Evolutionary conservation across 116 monocot genomes (phyloP).

Genomic region (Posidonia oceanica): DNA sequence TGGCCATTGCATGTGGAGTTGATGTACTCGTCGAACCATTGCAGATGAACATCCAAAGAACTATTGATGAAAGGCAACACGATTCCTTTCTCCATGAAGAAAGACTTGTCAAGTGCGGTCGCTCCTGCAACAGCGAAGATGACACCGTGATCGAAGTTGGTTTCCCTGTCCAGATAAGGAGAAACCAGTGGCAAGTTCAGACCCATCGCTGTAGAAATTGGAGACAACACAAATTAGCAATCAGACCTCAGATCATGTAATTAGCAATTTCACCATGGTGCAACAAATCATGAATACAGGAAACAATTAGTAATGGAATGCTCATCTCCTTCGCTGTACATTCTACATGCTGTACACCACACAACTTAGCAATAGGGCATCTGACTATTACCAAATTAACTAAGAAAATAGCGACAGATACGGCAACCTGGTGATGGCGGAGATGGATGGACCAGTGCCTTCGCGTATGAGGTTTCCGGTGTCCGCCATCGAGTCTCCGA

Average conservation of each 20-base stretch:
- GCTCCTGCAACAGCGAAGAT: too few species aligned
- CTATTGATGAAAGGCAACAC: conserved; percentile 10
- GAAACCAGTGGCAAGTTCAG: conserved; percentile 23
- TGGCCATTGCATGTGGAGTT: conserved; percentile 18
- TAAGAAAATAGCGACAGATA: background rate
- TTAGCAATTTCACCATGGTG: too few species aligned
- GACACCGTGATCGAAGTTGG: conserved; percentile 26
- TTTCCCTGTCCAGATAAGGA: conserved; percentile 21
- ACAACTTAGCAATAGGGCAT: too few species aligned
- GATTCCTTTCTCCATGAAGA: conserved; percentile 11
- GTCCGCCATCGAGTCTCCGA: conserved; percentile 70
- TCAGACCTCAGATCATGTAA: too few species aligned
- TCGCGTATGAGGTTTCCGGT: conserved; percentile 53
- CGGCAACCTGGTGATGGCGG: conserved; percentile 18
- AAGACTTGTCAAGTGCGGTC: conserved; percentile 14
- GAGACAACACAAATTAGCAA: too few species aligned
- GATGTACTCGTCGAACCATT: conserved; percentile 25
- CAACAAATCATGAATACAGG: too few species aligned
- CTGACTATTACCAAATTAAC: too few species aligned
- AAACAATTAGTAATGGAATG: too few species aligned
- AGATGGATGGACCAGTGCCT: conserved; percentile 15
- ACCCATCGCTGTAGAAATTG: conserved; percentile 9
- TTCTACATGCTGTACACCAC: too few species aligned
- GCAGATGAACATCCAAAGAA: conserved; percentile 22
- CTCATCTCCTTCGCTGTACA: too few species aligned